Evolutionary conservation across 495 filamentous ascomycete species (phyloP), one percentile per base, ranked within the genome.

Genomic region (Wilcoxina mikolae): DNA sequence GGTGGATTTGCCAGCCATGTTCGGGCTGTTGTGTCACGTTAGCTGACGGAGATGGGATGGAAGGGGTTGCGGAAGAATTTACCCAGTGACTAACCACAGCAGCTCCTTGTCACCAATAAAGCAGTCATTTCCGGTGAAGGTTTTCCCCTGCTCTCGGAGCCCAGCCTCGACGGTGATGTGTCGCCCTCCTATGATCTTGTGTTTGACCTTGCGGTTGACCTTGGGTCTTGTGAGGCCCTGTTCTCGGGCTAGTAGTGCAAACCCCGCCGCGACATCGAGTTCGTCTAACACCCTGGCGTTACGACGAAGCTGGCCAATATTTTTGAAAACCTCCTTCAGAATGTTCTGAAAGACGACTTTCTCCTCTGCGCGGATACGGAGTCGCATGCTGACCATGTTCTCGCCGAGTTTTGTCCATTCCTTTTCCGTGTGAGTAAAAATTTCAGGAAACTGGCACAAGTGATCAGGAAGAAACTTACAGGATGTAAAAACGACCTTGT

Each of bases 1-100:
- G 0, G 91, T 98, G 65, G 81, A 87, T 69, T 98, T 98, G 26
- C 91, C 91, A 4, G 82, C 93, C 91, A 98, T 98, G 71, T 98
- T 98, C n/a, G 93, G 91, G 0, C 64, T 65, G 7, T 23, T 24
- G 23, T 11, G 5, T 9, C 7, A 9, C 9, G 7, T 49, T 26
- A 26, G 45, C 22, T n/a, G 9, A 18, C 49, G 28, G 15, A 9
- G 4, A 18, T 9, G 24, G 39, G 39, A 20, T 22, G 45, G 26
- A 29, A 18, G 26, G 23, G 45, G 23, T 11, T 7, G 45, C 22
- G 23, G 45, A 20, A 11, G 23, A 49, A 23, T 5, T 9, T 49
- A 65, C 62, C 91, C 91, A 0, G 90, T 95, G 58, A 98, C 84
- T 24, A 98, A 76, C 83, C 85, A 90, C 39, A 88, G 75, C 2